Evolutionary conservation across 2,329 filamentous ascomycete species (phyloP), one percentile per base, ranked within the genome.

Genomic region (Alternaria sp.): DNA sequence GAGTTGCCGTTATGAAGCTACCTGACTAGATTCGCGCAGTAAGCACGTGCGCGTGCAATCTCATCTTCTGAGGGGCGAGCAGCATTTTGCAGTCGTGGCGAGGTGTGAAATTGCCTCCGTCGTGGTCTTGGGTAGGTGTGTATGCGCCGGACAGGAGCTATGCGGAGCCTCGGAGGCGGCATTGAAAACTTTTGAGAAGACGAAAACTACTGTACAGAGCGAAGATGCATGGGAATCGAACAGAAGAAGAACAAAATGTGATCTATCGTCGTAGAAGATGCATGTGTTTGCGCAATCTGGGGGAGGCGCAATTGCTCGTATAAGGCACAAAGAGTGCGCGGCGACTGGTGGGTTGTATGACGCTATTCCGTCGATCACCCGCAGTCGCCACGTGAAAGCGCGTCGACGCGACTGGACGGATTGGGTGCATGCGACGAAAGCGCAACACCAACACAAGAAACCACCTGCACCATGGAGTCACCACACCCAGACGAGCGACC

Each of bases 1-100:
- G 32, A 3, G 4, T 36, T 36, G 7, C 32, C 15, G 15, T 28
- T 6, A 7, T 5, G 3, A 7, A 3, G 26, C 12, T 81, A 87
- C 86, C 81, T 81, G 60, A 90, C 81, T 45, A 89, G 81, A 67
- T 85, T 82, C n/a, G 85, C 77, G 74, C 88, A 90, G 75, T 89
- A 90, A 66, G 78, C 80, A 61, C 85, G 82, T 11, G 88, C 87
- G 51, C 84, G 82, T 68, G 84, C 77, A 45, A 89, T 78, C 45
- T 89, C 87, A 50, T 79, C 78, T 56, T 79, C 74, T n/a, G 82
- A 74, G 5, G 73, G 72, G 6, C 64, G 65, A 5, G 71, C 62
- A 8, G 70, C 56, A 52, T 70, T 67, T n/a, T 60, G 57, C 19
- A 72, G 66, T 55, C 67, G 68, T 64, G 45, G 63, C 28, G 76